Conservation (phyloP, 2,329 filamentous ascomycete species). For the Microsporum ferrugineum region DNA sequence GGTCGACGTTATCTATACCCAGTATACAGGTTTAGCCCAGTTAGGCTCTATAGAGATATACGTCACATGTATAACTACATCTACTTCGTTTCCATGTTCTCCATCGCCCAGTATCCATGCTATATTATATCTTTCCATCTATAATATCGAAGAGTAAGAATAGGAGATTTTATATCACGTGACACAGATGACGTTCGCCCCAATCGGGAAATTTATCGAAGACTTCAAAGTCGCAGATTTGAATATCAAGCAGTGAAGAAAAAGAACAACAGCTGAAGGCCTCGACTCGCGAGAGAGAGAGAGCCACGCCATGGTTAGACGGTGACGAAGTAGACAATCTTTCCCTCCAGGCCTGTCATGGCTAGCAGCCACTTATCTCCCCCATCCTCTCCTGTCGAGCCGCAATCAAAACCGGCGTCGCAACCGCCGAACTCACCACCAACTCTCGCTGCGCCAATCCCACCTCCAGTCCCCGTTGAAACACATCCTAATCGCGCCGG, state of each 20-base stretch:
- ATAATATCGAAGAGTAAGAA: neutral
- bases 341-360: conserved; percentile 18
- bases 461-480: conserved; percentile 37
- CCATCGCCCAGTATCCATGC: neutral
- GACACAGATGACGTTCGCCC: neutral
- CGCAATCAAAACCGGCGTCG: conserved; percentile 10
- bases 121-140: neutral
- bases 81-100: neutral
- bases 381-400: conserved; percentile 14
- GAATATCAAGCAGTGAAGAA: neutral
- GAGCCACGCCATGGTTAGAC: conserved; percentile 3
- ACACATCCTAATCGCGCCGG: conserved; percentile 35
- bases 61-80: neutral
- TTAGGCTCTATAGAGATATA: neutral
- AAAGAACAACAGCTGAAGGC: neutral
- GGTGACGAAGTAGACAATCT: conserved; percentile 4
- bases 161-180: neutral
- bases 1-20: neutral
- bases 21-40: neutral
- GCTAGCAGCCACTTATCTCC: conserved; percentile 10
- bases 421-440: conserved; percentile 17
- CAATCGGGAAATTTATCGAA: neutral
- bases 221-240: neutral
- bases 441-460: conserved; percentile 27
- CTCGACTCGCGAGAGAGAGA: neutral